Base-by-base conservation (phyloP, 352 stramenopile genomes). In the Pythium apleroticum region DNA sequence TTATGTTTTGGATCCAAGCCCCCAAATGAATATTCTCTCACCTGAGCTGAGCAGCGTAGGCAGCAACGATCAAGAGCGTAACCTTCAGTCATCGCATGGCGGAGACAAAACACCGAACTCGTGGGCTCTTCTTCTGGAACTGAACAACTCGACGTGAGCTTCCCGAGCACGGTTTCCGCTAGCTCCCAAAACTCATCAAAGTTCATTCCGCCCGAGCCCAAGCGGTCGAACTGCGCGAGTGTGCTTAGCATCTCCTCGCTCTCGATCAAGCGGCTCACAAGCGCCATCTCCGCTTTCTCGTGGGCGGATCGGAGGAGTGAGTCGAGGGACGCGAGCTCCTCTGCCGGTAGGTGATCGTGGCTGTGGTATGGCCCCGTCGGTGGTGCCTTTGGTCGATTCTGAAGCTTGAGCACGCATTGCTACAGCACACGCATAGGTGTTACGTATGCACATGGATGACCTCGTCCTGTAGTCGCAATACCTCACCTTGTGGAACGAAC, bases 171-270 rank as follows among this genome's bases (percentile, higher is more conserved):
- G 25, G 74, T 73, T 12, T 72, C 71, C 4, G 71, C 69, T 12
- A 91, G 58, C 8, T 69, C 48, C 57, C 68, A 70, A n/a, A 91
- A 91, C 27, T 88, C 82, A 65, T 89, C 75, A 56, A 89, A 86
- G 60, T 74, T 80, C 70, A 90, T 75, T 55, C 86, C 73, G 0
- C 79, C 73, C 1, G 60, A 75, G n/a, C 81, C 83, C 20, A 80
- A 48, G 2, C 57, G 72, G 53, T 92, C 83, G 57, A 92, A 92
- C 25, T 72, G 57, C 3, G 64, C 43, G 5, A 92, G 69, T 17
- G 68, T 78, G 0, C 77, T 57, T 1, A 41, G 17, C 60, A 92
- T 75, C 1, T 71, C 45, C 9, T 68, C 48, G 31, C 76, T 89
- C 11, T 72, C 68, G 57, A 92, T 70, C 6, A 92, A 63, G n/a